Evolutionary conservation across 805 yeast genomes (phyloP).

Genomic region (Candida nonsorbophila): DNA sequence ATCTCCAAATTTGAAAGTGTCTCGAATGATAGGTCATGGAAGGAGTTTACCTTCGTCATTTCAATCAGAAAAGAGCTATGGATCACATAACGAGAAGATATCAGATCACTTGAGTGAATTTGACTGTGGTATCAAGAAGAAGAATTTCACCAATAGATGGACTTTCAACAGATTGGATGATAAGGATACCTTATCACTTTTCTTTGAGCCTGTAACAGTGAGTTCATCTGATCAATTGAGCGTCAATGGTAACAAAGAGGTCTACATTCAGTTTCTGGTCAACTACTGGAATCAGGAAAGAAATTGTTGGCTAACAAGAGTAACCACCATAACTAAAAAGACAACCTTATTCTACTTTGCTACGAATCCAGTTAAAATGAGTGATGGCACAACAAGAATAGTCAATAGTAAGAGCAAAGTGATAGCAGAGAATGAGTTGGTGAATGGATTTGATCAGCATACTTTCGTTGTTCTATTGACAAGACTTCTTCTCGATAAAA

Average conservation of each 20-base stretch:
- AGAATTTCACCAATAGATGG: constrained; percentile 36
- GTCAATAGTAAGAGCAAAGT: constrained; percentile 14
- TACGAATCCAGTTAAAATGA: constrained; percentile 10
- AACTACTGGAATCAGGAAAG: constrained; percentile 20
- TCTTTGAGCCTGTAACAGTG: constrained; percentile 28
- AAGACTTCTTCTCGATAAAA: constrained; percentile 26
- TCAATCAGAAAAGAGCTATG: constrained; percentile 13
- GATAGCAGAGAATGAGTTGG: constrained; percentile 19
- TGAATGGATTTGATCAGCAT: constrained; percentile 27
- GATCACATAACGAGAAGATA: constrained; percentile 21
- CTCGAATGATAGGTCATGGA: constrained; percentile 26
- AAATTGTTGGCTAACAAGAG: constrained; percentile 18
- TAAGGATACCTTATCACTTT: constrained; percentile 21
- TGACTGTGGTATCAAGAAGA: constrained; percentile 25
- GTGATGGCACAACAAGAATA: constrained; percentile 10
- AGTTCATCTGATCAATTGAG: constrained; percentile 14
- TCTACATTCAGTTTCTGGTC: constrained; percentile 26
- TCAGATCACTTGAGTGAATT: constrained; percentile 26
- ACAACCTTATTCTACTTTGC: constrained; percentile 19
- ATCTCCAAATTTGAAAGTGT: constrained; percentile 26
- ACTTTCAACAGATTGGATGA: constrained; percentile 16
- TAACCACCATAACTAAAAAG: constrained; percentile 23
- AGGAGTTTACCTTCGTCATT: constrained; percentile 30
- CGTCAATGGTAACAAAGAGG: constrained; percentile 14
- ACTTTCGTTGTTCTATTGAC: constrained; percentile 25